Evolutionary conservation across 2,329 filamentous ascomycete genomes (phyloP), one percentile per base, ranked within the genome.

Genomic region (Raffaelea albimanens): DNA sequence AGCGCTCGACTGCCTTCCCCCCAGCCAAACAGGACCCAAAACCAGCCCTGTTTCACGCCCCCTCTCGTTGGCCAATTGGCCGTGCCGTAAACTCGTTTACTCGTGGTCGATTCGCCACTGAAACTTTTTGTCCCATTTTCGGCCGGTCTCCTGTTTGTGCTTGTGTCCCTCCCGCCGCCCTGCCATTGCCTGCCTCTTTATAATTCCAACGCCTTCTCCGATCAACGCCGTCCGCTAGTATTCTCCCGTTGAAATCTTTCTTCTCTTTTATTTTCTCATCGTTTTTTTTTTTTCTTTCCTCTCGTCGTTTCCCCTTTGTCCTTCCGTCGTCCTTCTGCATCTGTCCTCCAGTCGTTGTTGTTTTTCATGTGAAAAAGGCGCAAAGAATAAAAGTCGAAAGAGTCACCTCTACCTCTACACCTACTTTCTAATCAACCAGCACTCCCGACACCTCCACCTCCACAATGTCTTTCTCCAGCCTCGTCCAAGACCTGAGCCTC

Each of bases 401-500:
- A 9, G 16, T 16, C 34, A 29, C 25, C 25, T 29, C 34, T 23
- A 9, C n/a, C n/a, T 19, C 29, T 11, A 29, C 43, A 34, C 16
- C 2, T 16, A 9, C 16, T 23, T 19, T 39, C 43, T 20, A n/a
- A 33, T 16, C 14, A 33, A 46, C 29, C n/a, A n/a, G n/a, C n/a
- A n/a, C n/a, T n/a, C 5, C 18, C 8, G 18, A 34, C 18, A 25
- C 18, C 18, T 16, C 34, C 14, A 38, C 5, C 14, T 2, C 23
- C 54, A 61, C 46, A 51, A 83, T 83, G 80, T 83, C 80, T 33
- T 83, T 83, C 67, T 83, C 80, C 38, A 81, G 75, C 59, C 76
- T 83, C 46, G 77, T 83, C 21, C 79, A 83, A 54, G 79, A 83
- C 55, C 66, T 83, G 52, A 73, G 75, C 23, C 71, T 82, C 52